Evolutionary conservation across 495 filamentous ascomycete species (phyloP), one percentile per base, ranked within the genome.

Genomic region (Patellaria atrata): DNA sequence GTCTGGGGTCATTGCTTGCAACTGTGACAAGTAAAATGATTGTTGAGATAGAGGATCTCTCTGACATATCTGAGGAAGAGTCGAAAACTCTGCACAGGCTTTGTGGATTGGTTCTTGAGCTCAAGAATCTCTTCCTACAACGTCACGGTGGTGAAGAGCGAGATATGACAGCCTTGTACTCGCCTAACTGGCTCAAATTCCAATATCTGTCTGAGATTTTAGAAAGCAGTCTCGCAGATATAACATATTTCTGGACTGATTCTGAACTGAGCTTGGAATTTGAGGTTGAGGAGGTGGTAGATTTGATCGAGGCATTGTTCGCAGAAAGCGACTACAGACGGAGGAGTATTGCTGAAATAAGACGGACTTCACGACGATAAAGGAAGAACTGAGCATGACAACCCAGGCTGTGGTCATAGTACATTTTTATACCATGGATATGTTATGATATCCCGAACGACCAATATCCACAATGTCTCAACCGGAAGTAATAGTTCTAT

Each of bases 191-290:
- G 91, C 63, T 93, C 35, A 77, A 82, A 35, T 82, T 99, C 48
- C 79, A 89, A 48, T 94, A 83, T 49, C 59, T 99, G 13, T 65
- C 73, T 33, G 82, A 92, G 51, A 82, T 99, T 32, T 57, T 99
- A 32, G 84, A 96, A 55, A 85, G 81, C 46, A 82, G 79, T 34
- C 61, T 96, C 27, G 77, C 71, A 33, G 87, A 99, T 44, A 87
- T 99, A 43, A 73, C 74, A 50, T 93, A 71, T 49, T 55, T 94
- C 31, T 96, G 85, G 82, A 62, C 72, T 28, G 85, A 94, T 48
- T 81, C 81, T 29, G 81, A 85, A 48, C 55, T 94, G 33, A 75
- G 75, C 47, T 47, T 89, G 36, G 83, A 91, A 43, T 94, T 93
- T 54, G 71, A 75, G 11, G 63, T 62, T 3, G 82, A 81, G 27